A percentile compares a stretch with the other conserved stretches of the same genome.
Evolutionary conservation across 345 rosid species (phyloP).

Genomic region (Trapa incisa): DNA sequence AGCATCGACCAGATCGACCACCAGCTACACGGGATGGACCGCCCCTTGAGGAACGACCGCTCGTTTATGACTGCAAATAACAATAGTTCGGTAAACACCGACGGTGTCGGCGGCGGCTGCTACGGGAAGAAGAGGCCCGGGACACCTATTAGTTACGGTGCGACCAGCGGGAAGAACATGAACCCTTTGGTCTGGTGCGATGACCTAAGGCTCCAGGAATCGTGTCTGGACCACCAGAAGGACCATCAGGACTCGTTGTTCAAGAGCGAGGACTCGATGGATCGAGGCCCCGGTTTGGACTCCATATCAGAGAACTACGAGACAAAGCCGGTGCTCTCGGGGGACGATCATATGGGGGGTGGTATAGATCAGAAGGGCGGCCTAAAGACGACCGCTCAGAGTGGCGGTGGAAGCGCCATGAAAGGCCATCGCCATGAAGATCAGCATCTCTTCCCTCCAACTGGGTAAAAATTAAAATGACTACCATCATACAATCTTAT

Average conservation of each 20-base stretch:
- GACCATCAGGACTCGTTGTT: not conserved
- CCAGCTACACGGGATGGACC: conserved; percentile 49
- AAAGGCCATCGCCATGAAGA: conserved; percentile 61
- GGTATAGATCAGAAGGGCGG: conserved; percentile 30
- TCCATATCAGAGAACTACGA: conserved; percentile 67
- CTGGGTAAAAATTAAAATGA: conserved; percentile 19
- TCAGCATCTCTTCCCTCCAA: conserved; percentile 28
- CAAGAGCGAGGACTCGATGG: conserved; percentile 22
- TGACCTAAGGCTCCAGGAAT: conserved; percentile 49
- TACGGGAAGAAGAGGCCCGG: conserved; percentile 61
- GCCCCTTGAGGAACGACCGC: conserved; percentile 30
- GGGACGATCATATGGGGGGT: conserved; percentile 23
- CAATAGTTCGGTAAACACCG: conserved; percentile 10
- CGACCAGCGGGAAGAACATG: conserved; percentile 38
- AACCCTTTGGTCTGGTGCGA: conserved; percentile 77
- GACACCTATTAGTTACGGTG: conserved; percentile 14
- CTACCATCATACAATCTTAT: no score
- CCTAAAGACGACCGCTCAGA: conserved; percentile 25
- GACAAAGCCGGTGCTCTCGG: conserved; percentile 45
- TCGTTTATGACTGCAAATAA: conserved; percentile 10
- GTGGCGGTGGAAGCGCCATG: conserved; percentile 14
- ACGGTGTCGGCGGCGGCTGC: conserved; percentile 26
- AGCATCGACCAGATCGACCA: conserved; percentile 30
- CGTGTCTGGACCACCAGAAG: conserved; percentile 29
- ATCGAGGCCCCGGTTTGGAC: conserved; percentile 34